Base-by-base conservation (phyloP, 176 grass and related monocot species). In the Aegilops umbellulata region DNA sequence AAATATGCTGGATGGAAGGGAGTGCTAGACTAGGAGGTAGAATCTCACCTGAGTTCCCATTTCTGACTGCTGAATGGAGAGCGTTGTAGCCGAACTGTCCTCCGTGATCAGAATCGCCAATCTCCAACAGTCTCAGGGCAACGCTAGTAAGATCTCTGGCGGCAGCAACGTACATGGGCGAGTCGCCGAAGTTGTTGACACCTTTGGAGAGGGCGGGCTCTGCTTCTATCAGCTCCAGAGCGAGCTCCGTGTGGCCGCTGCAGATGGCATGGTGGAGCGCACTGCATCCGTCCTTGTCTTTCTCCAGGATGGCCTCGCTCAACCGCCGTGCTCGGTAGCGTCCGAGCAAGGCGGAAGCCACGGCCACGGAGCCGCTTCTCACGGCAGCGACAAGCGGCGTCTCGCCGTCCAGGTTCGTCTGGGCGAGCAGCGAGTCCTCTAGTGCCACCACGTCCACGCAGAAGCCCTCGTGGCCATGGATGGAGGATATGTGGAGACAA, bases 181-280 rank as follows among this genome's bases (percentile, higher is more conserved):
- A 86, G 25, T 86, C 83, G 0, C 69, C 6, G 22, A 22, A 11
- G 0, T 35, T 25, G 31, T 69, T 60, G 11, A 36, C 66, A 36
- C 3, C 7, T 69, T 22, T 17, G 15, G 66, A 69, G 17, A 69
- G 66, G 15, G 14, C 13, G 2, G 27, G 57, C 29, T 57, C 26
- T 8, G 25, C 75, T 11, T 0, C n/a, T 20, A 89, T 80, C 76
- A 81, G 15, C 22, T 68, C 10, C 36, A 76, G 15, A 0, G 82
- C 65, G 24, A 89, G 65, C 20, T 60, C 6, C 10, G 8, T 12
- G 8, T 62, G n/a, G 60, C 60, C 60, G n/a, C 60, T 62, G n/a
- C 60, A 22, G n/a, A 62, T 12, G 31, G 63, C 73, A 1, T 74
- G 77, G 69, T 87, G 77, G 0, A 90, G 32, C 8, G 41, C 88